Evolutionary conservation across 176 grass and related monocot species (phyloP).

Genomic region (Triticum timopheevii): DNA sequence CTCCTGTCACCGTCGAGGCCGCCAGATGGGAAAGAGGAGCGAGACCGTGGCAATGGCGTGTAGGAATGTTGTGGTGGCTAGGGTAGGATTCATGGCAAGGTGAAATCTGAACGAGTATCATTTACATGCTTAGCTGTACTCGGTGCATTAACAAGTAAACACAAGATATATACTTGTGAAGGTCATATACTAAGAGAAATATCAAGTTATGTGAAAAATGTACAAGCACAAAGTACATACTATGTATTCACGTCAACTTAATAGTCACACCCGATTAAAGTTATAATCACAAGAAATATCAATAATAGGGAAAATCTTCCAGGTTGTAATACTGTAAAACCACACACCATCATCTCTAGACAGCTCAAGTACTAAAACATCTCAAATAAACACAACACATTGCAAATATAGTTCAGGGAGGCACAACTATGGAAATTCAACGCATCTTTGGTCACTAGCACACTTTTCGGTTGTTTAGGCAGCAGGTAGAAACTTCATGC

Average conservation of each 20-base stretch:
- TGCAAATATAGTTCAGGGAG: background rate
- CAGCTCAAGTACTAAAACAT: background rate
- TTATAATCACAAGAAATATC: background rate
- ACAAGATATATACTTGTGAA: background rate
- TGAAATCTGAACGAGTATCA: too few relatives aligned
- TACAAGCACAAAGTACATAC: background rate
- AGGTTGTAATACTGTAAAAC: background rate
- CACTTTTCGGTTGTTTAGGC: background rate
- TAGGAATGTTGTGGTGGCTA: too few relatives aligned
- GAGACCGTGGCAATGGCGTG: too few relatives aligned
- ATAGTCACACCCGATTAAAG: background rate
- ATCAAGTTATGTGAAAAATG: background rate
- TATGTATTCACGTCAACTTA: background rate
- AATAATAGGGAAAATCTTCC: background rate
- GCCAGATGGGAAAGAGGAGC: too few relatives aligned
- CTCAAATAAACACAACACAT: background rate
- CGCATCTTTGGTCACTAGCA: background rate
- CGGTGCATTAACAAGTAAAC: background rate
- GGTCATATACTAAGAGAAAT: background rate
- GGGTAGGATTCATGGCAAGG: too few relatives aligned
- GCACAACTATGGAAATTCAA: background rate
- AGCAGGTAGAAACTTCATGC: conserved; percentile 71
- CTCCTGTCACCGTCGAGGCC: too few relatives aligned
- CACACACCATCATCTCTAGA: background rate
- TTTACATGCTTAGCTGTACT: background rate